phyloP scores from a whole-genome alignment of 495 filamentous ascomycete species.

The Aspergillus sparsus region DNA sequence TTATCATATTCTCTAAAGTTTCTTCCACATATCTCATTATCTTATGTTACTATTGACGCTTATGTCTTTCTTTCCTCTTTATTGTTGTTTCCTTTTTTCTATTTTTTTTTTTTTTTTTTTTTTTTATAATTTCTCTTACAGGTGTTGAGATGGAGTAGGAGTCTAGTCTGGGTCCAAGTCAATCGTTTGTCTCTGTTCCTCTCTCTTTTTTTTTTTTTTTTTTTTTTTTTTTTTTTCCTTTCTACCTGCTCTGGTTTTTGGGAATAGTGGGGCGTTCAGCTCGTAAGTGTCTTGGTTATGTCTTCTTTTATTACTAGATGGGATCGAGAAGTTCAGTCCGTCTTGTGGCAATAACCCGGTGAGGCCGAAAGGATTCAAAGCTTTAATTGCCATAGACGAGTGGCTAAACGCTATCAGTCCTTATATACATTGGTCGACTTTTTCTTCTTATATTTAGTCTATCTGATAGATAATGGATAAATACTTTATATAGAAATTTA shows the following conservation, averaged over 20 bases:
- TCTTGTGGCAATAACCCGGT: not conserved
- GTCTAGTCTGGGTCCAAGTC: not conserved
- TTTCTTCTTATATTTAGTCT: too few relatives aligned
- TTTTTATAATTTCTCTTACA: not conserved
- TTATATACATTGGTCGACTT: not conserved
- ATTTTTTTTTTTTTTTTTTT: not conserved
- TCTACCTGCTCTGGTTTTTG: too few relatives aligned
- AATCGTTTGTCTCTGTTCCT: not conserved
- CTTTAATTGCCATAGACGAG: too few relatives aligned
- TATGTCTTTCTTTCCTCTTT: not conserved
- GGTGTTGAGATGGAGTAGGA: not conserved
- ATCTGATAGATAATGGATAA: not conserved
- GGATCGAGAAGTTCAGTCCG: not conserved
- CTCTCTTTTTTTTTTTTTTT: not conserved
- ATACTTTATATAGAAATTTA: not conserved
- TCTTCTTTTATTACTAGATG: not conserved
- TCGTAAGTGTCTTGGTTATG: too few relatives aligned
- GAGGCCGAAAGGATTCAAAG: too few relatives aligned
- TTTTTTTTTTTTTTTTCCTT: not conserved
- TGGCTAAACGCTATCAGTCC: too few relatives aligned
- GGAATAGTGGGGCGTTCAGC: too few relatives aligned
- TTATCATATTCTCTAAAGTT: not conserved
- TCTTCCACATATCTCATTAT: not conserved
- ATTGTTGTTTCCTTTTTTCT: not conserved
- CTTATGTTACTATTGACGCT: not conserved